Evolutionary conservation across 768 basidiomycete species (phyloP).

Genomic region (Serendipita sp.): DNA sequence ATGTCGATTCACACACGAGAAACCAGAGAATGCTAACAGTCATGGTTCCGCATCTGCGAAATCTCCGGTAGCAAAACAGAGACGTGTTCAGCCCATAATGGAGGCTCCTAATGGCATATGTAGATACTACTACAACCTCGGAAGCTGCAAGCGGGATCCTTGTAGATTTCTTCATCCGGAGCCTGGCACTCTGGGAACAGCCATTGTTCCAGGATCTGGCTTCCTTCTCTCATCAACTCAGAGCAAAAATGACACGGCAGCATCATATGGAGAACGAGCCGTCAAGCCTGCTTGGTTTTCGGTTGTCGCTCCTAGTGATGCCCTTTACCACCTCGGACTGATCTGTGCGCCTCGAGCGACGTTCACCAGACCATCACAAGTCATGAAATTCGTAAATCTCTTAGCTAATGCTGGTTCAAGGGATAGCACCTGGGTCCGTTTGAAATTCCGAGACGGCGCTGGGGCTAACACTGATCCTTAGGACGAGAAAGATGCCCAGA

Average conservation of each 20-base stretch:
- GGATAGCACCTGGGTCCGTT: conserved; percentile 12
- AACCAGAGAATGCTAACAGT: too few species aligned
- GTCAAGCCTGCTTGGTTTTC: conserved; percentile 9
- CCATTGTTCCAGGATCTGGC: conserved; percentile 1
- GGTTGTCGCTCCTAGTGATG: not conserved
- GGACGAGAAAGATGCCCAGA: conserved; percentile 29
- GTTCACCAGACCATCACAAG: conserved; percentile 25
- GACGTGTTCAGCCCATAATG: too few species aligned
- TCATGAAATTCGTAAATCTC: conserved; percentile 28
- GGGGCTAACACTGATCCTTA: conserved; percentile 25
- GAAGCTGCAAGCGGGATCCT: conserved; percentile 31
- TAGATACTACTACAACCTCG: conserved; percentile 30
- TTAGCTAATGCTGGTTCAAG: conserved; percentile 10
- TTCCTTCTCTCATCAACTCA: not conserved
- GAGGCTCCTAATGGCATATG: conserved; percentile 25
- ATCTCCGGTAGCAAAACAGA: too few species aligned
- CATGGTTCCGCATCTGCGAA: too few species aligned
- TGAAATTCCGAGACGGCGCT: conserved; percentile 17
- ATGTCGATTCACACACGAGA: not conserved
- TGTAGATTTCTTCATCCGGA: conserved; percentile 29
- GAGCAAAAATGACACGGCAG: conserved; percentile 23
- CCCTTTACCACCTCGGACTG: not conserved
- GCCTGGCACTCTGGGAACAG: conserved; percentile 6
- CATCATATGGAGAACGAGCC: conserved; percentile 27
- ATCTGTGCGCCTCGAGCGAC: not conserved